Conservation (phyloP, 352 stramenopile genomes). For the Pythium biforme region DNA sequence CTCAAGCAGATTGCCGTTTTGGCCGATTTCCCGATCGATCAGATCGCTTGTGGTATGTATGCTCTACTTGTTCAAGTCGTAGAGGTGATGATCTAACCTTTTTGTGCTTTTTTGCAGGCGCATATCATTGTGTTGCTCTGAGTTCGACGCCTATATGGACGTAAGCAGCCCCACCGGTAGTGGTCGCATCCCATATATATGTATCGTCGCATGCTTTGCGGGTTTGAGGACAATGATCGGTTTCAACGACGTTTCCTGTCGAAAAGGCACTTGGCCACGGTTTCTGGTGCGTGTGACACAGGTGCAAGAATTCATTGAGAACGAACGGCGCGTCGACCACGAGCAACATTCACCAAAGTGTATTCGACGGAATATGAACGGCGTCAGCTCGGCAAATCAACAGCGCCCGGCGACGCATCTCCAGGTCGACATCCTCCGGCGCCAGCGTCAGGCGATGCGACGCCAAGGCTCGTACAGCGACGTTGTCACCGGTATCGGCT, state of each 20-base stretch:
- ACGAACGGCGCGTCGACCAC: neutral
- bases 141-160: conserved; percentile 25
- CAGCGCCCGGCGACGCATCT: conserved; percentile 15
- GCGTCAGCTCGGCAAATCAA: neutral
- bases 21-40: conserved; percentile 45
- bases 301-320: neutral
- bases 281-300: conserved; percentile 22
- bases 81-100: neutral
- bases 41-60: conserved; percentile 60
- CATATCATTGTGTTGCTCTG: conserved; percentile 62
- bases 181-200: neutral
- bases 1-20: conserved; percentile 43
- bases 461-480: conserved; percentile 39
- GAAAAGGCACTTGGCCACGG: conserved; percentile 10
- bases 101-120: conserved; percentile 32
- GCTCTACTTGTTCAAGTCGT: neutral
- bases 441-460: conserved; percentile 33
- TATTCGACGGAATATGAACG: conserved; percentile 17
- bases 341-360: neutral
- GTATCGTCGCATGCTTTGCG: neutral
- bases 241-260: conserved; percentile 18
- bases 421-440: conserved; percentile 30
- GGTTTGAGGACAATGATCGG: conserved; percentile 21
- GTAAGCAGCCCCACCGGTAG: neutral
- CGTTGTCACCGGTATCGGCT: conserved; percentile 34